phyloP scores from a whole-genome alignment of 1,139 yeast species.

The Hansenula anomala region DNA sequence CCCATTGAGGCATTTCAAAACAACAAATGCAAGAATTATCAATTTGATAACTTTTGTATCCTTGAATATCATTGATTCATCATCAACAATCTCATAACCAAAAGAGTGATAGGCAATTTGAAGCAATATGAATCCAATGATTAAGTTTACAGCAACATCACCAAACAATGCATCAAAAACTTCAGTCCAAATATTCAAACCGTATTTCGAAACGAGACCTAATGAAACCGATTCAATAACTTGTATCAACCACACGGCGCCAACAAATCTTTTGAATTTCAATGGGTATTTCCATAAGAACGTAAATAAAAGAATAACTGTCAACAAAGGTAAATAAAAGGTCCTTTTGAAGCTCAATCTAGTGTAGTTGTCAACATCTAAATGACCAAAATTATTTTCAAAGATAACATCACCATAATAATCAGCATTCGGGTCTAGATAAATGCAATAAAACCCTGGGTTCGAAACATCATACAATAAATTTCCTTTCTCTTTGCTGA shows the following conservation, averaged over 20 bases:
- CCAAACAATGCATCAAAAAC: not conserved
- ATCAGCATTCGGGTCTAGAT: not conserved
- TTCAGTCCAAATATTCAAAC: not conserved
- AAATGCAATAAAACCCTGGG: conserved; percentile 3
- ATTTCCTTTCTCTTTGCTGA: not conserved
- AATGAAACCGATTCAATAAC: not conserved
- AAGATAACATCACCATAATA: not conserved
- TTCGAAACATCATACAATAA: not conserved
- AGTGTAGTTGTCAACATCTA: conserved; percentile 1
- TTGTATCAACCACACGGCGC: not conserved
- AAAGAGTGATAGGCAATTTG: not conserved
- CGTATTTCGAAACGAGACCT: not conserved
- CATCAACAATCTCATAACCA: conserved; percentile 1
- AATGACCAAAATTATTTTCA: not conserved
- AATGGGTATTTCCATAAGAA: not conserved
- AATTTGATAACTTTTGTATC: not conserved
- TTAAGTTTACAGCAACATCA: not conserved
- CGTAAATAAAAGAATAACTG: no score
- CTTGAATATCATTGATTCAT: not conserved
- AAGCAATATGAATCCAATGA: not conserved
- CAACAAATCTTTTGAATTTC: not conserved
- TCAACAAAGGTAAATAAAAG: no score
- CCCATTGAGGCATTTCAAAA: not conserved
- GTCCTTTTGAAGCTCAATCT: not conserved
- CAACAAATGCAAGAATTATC: not conserved